Conservation (phyloP, 2,329 filamentous ascomycete genomes). For the Apiospora marii region DNA sequence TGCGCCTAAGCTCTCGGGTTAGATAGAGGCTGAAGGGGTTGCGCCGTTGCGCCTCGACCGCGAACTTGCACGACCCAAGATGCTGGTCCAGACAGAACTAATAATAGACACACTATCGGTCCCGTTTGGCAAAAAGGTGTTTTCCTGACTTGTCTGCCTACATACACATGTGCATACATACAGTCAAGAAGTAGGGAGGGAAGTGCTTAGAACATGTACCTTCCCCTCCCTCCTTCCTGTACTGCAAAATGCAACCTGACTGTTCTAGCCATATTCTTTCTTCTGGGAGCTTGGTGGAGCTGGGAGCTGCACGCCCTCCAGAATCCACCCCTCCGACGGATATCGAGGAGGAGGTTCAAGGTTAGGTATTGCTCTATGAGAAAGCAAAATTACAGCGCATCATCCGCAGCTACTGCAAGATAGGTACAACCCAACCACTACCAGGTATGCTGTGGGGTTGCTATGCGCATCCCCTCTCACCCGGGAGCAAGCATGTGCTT, state of each 20-base stretch:
- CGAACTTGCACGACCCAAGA: background rate
- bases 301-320: background rate
- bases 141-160: background rate
- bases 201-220: background rate
- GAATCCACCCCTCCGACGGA: constrained; percentile 1
- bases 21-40: constrained; percentile 6
- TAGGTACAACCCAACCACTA: background rate
- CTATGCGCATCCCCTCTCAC: background rate
- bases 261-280: constrained; percentile 1
- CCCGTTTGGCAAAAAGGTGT: background rate
- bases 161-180: background rate
- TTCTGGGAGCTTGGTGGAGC: background rate
- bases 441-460: background rate
- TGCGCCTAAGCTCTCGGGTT: background rate
- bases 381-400: background rate
- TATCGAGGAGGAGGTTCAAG: background rate
- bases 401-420: background rate
- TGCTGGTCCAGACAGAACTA: constrained; percentile 9
- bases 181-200: background rate
- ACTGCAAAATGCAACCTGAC: background rate
- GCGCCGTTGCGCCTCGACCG: background rate
- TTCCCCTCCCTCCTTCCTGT: background rate
- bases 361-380: background rate
- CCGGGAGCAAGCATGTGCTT: background rate
- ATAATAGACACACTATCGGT: constrained; percentile 11